These are phyloP conservation scores for Cryptococcus maquisensis DNA, from an alignment of 1,284 basidiomycete species.

Conservation along the genomic window DNA sequence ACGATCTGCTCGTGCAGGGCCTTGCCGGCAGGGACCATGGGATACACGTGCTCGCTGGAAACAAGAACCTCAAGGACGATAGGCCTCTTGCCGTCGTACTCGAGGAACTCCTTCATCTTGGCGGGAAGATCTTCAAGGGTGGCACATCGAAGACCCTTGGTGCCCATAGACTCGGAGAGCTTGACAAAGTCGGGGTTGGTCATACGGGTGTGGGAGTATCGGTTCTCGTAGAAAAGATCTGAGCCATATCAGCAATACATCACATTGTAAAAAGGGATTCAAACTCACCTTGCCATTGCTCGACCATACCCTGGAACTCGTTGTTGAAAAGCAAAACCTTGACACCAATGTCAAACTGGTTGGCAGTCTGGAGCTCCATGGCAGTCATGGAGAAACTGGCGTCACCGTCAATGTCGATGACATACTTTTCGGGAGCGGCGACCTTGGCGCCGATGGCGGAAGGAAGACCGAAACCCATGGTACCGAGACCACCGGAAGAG, in stretches of 20 bases:
- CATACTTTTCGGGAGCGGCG: conserved; percentile 85
- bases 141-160: conserved; percentile 78
- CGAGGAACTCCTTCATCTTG: conserved; percentile 98
- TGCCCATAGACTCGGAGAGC: conserved; percentile 83
- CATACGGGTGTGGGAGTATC: conserved; percentile 94
- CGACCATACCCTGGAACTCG: conserved; percentile 96
- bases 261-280: not conserved
- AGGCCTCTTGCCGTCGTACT: conserved; percentile 75
- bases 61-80: conserved; percentile 88
- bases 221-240: conserved; percentile 92
- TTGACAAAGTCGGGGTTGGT: conserved; percentile 89
- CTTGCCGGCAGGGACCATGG: conserved; percentile 76
- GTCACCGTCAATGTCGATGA: conserved; percentile 95
- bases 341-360: conserved; percentile 87
- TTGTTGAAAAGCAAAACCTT: conserved; percentile 89
- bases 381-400: conserved; percentile 99
- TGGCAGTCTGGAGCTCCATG: conserved; percentile 94
- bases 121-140: conserved; percentile 71
- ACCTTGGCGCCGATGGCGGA: conserved; percentile 95
- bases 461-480: conserved; percentile 97
- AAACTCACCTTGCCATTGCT: conserved; percentile 87
- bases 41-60: conserved; percentile 88
- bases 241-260: not conserved
- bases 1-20: conserved; percentile 80
- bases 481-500: conserved; percentile 94